Percentiles rank a stretch among this genome's conserved stretches.
Evolutionary conservation across 768 basidiomycete genomes (phyloP).

Genomic region (Pulveroboletus sp.): DNA sequence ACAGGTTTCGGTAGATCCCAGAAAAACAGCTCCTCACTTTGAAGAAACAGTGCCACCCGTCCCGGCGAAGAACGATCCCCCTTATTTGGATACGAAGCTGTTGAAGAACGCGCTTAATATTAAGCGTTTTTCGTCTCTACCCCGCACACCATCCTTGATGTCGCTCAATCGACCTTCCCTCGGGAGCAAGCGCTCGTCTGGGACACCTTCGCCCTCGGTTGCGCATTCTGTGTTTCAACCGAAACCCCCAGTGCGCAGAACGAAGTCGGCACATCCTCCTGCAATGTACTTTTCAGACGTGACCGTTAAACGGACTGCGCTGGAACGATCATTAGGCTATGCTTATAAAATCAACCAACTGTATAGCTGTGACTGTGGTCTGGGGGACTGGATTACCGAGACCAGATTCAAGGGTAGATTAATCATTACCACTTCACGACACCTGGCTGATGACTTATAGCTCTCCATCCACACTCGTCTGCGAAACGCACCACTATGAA

Average conservation of each 20-base stretch:
- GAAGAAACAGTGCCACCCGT: slow-evolving; percentile 28
- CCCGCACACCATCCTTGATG: slow-evolving; percentile 64
- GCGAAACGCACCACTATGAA: slow-evolving; percentile 28
- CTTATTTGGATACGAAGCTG: slow-evolving; percentile 21
- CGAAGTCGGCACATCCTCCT: slow-evolving; percentile 49
- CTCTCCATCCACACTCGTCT: slow-evolving; percentile 20
- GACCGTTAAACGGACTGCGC: slow-evolving; percentile 45
- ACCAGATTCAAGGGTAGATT: slow-evolving; percentile 52
- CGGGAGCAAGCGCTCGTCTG: slow-evolving; percentile 23
- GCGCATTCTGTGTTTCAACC: slow-evolving; percentile 29
- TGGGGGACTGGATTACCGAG: slow-evolving; percentile 70
- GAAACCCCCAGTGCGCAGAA: slow-evolving; percentile 26
- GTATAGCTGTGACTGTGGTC: slow-evolving; percentile 68
- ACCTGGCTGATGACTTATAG: slow-evolving; percentile 12
- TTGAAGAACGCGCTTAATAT: slow-evolving; percentile 29
- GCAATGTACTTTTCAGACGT: slow-evolving; percentile 76
- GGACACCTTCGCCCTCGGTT: slow-evolving; percentile 29
- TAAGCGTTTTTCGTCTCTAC: slow-evolving; percentile 55
- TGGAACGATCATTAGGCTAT: slow-evolving; percentile 73
- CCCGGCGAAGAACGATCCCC: slow-evolving; percentile 27
- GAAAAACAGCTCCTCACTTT: slow-evolving; percentile 11
- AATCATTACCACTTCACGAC: background rate
- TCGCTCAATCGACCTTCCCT: slow-evolving; percentile 31
- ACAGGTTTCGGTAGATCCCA: slow-evolving; percentile 16
- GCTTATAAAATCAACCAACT: slow-evolving; percentile 84